Percentiles rank a stretch among this genome's conserved stretches.
These are phyloP conservation scores for Isabelozyma pseudorhagii DNA, from an alignment of 805 yeast genomes.

Conservation along the genomic window DNA sequence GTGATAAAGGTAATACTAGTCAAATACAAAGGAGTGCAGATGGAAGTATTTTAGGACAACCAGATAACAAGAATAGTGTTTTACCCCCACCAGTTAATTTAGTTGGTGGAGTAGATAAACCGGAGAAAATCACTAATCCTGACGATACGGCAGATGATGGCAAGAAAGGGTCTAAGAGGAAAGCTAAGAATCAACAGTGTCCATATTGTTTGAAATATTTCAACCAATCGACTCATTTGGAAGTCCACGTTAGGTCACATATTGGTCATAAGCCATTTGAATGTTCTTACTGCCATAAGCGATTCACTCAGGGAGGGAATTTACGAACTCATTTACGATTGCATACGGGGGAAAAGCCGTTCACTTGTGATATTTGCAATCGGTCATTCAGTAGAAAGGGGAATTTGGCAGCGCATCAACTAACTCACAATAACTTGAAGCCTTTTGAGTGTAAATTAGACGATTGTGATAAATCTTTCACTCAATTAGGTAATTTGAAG, in stretches of 20 bases:
- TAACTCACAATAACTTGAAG: conserved; percentile 75
- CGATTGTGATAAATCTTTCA: conserved; percentile 76
- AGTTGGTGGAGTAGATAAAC: conserved; percentile 80
- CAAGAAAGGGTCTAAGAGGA: conserved; percentile 11
- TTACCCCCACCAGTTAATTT: conserved; percentile 58
- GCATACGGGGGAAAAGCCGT: conserved; percentile 93
- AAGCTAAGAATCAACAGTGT: conserved; percentile 61
- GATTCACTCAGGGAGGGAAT: conserved; percentile 89
- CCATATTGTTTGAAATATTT: conserved; percentile 76
- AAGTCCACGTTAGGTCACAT: conserved; percentile 84
- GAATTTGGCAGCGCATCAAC: conserved; percentile 80
- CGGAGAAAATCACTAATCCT: conserved; percentile 24
- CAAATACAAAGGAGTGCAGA: conserved; percentile 63
- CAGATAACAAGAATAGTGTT: conserved; percentile 18
- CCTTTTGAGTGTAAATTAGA: conserved; percentile 82
- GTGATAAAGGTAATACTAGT: conserved; percentile 71
- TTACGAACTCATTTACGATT: conserved; percentile 78
- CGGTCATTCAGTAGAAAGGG: conserved; percentile 86
- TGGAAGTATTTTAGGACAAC: conserved; percentile 59
- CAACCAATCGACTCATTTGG: conserved; percentile 87
- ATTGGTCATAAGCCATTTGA: conserved; percentile 82
- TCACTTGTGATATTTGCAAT: conserved; percentile 71
- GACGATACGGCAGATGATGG: conserved; percentile 7
- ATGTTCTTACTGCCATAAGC: conserved; percentile 74
- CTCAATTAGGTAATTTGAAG: conserved; percentile 90